phyloP scores from a whole-genome alignment of 2,329 filamentous ascomycete genomes.

The Aspergillus hiratsukae region DNA sequence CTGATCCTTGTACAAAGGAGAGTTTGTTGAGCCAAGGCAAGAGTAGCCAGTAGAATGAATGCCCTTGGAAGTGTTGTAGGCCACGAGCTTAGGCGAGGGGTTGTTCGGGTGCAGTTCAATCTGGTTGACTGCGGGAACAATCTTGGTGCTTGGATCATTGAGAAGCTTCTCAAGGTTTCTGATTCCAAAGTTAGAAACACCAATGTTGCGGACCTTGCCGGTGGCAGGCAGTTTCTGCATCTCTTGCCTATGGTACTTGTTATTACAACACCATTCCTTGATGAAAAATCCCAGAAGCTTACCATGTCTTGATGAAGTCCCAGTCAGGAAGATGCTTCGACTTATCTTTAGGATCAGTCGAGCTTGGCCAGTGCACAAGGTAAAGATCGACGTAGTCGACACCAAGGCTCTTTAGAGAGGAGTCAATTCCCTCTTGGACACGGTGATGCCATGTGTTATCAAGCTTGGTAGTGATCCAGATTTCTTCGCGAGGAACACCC shows the following conservation, averaged over 20 bases:
- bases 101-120: constrained; percentile 61
- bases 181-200: constrained; percentile 82
- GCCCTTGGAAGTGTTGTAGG: constrained; percentile 49
- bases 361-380: constrained; percentile 63
- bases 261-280: constrained; percentile 51
- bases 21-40: constrained; percentile 53
- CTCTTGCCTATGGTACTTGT: constrained; percentile 55
- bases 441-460: constrained; percentile 62
- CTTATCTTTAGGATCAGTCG: constrained; percentile 48
- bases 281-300: constrained; percentile 62
- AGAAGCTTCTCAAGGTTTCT: constrained; percentile 74
- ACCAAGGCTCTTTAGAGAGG: constrained; percentile 60
- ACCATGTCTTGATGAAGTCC: constrained; percentile 77
- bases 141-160: constrained; percentile 55
- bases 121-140: constrained; percentile 51
- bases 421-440: constrained; percentile 58
- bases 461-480: constrained; percentile 67
- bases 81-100: constrained; percentile 58
- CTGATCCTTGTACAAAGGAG: constrained; percentile 51
- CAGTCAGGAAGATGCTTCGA: constrained; percentile 68
- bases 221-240: constrained; percentile 44
- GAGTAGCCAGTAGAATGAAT: constrained; percentile 56
- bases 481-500: constrained; percentile 60
- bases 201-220: constrained; percentile 70
- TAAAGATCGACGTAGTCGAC: constrained; percentile 69